Evolutionary conservation across 306 rosid species (phyloP).

Genomic region (Cucumis melo): DNA sequence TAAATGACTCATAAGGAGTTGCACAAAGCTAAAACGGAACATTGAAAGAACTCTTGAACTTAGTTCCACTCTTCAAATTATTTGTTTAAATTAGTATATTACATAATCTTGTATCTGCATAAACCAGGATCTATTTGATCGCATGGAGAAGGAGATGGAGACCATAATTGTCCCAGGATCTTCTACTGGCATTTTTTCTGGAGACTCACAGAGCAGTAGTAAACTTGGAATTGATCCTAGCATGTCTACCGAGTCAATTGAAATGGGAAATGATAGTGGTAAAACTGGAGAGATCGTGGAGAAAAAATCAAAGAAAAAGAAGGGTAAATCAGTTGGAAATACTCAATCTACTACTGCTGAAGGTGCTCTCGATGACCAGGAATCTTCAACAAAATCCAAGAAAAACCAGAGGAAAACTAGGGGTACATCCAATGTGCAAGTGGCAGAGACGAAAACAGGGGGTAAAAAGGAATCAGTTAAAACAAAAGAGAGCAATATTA

Average conservation of each 20-base stretch:
- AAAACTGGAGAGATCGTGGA: constrained; percentile 40
- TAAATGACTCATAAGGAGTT: not conserved
- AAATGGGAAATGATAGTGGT: constrained; percentile 31
- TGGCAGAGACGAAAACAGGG: constrained; percentile 43
- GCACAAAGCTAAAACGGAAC: not conserved
- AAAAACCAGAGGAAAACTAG: constrained; percentile 78
- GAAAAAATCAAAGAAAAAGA: constrained; percentile 76
- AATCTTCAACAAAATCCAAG: constrained; percentile 57
- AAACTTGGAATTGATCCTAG: constrained; percentile 38
- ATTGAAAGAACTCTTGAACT: not conserved
- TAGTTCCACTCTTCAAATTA: not conserved
- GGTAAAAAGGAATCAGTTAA: constrained; percentile 57
- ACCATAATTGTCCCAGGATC: constrained; percentile 37
- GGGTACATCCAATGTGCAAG: constrained; percentile 42
- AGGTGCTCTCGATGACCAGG: constrained; percentile 54
- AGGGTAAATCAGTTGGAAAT: constrained; percentile 47
- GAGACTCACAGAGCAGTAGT: constrained; percentile 29
- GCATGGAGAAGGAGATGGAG: constrained; percentile 72
- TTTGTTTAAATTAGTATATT: not conserved
- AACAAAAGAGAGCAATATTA: constrained; percentile 48
- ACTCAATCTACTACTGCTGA: constrained; percentile 32
- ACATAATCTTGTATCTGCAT: constrained; percentile 8
- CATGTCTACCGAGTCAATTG: constrained; percentile 45
- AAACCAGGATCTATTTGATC: constrained; percentile 57
- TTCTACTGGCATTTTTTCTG: constrained; percentile 24